A percentile compares a stretch with the other conserved stretches of the same genome.
phyloP scores from a whole-genome alignment of 2,329 filamentous ascomycete genomes.

The Clonostachys rosea region DNA sequence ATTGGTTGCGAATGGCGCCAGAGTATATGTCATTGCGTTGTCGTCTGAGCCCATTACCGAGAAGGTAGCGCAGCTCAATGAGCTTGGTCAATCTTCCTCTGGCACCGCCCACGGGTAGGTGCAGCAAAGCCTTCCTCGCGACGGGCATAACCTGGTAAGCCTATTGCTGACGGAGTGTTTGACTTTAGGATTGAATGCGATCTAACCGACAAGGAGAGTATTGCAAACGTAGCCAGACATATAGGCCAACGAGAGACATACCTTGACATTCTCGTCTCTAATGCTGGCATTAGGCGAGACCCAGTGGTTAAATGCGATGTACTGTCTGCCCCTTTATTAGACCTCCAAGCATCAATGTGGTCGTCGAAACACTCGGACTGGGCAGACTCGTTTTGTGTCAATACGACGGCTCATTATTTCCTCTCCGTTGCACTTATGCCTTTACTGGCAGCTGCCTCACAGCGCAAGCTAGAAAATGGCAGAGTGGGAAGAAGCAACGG shows the following conservation, averaged over 20 bases:
- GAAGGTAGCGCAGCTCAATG: constrained; percentile 28
- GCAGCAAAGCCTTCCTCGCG: not conserved
- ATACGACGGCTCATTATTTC: constrained; percentile 45
- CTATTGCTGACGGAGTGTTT: too few species aligned
- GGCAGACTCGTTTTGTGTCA: constrained; percentile 38
- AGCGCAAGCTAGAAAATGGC: constrained; percentile 20
- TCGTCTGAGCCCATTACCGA: constrained; percentile 31
- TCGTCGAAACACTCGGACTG: constrained; percentile 34
- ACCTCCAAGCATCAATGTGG: constrained; percentile 41
- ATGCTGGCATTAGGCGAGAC: constrained; percentile 42
- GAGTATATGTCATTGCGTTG: constrained; percentile 35
- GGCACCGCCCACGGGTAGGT: constrained; percentile 30
- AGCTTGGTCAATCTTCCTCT: constrained; percentile 23
- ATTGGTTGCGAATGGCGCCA: constrained; percentile 37
- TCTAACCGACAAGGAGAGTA: constrained; percentile 32
- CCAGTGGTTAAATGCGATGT: constrained; percentile 35
- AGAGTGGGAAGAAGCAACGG: constrained; percentile 21
- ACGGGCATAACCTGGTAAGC: not conserved
- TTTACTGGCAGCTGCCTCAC: constrained; percentile 31
- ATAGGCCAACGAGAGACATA: constrained; percentile 27
- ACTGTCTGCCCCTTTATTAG: constrained; percentile 28
- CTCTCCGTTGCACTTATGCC: constrained; percentile 38
- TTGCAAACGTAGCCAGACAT: constrained; percentile 20
- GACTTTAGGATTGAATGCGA: constrained; percentile 22
- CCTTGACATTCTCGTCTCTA: constrained; percentile 42